Evolutionary conservation across 768 basidiomycete species (phyloP).

Genomic region (Termitomyces eurrhizus): DNA sequence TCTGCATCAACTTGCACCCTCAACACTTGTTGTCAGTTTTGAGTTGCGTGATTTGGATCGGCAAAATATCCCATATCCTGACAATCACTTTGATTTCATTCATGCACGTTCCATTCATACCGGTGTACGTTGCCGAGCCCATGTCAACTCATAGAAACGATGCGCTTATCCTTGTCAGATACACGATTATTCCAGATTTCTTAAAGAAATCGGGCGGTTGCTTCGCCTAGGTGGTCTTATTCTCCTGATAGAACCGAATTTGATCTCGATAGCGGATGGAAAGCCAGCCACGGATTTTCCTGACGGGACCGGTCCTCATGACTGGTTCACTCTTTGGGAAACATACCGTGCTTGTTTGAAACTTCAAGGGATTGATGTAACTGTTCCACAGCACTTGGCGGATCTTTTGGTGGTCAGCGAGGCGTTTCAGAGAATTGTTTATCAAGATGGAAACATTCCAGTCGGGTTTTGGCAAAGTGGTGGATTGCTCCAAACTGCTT

Average conservation of each 20-base stretch:
- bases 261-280: conserved; percentile 45
- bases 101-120: conserved; percentile 68
- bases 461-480: neutral
- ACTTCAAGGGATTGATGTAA: conserved; percentile 49
- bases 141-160: neutral
- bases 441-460: neutral
- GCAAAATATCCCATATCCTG: conserved; percentile 57
- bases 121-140: conserved; percentile 41
- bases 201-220: conserved; percentile 60
- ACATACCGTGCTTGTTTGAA: conserved; percentile 54
- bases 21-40: conserved; percentile 39
- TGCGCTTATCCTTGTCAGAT: neutral
- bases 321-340: conserved; percentile 65
- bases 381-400: conserved; percentile 52
- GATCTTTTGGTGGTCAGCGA: conserved; percentile 24
- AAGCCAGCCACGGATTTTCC: conserved; percentile 30
- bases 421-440: neutral
- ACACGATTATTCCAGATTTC: conserved; percentile 4
- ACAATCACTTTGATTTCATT: conserved; percentile 60
- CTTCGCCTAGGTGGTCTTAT: conserved; percentile 69
- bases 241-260: conserved; percentile 61
- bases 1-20: neutral
- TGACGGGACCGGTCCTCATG: conserved; percentile 35
- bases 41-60: conserved; percentile 69
- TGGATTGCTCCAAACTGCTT: neutral